These are phyloP conservation scores for Codiaeum variegatum DNA, from an alignment of 441 rosid species.

Conservation along the genomic window DNA sequence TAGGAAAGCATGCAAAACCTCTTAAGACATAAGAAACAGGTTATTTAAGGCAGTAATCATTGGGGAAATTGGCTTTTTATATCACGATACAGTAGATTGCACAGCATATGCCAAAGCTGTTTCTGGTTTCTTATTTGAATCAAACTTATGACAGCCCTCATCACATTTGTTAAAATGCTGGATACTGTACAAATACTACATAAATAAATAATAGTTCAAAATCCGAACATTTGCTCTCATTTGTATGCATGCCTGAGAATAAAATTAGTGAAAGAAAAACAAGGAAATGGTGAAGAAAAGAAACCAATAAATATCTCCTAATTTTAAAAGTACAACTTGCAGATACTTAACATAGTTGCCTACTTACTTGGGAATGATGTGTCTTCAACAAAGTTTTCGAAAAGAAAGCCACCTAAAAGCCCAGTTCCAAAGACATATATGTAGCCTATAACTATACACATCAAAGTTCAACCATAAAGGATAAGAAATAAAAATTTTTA, in stretches of 20 bases:
- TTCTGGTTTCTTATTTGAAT: not conserved
- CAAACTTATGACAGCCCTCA: not conserved
- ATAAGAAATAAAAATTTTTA: not conserved
- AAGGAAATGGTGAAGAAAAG: not conserved
- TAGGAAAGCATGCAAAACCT: not conserved
- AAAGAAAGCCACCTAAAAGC: constrained; percentile 79
- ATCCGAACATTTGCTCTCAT: not conserved
- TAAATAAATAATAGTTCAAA: not conserved
- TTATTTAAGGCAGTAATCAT: not conserved
- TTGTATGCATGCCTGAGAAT: not conserved
- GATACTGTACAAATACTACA: not conserved
- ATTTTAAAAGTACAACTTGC: not conserved
- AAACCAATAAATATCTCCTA: not conserved
- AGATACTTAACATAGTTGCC: not conserved
- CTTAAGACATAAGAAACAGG: not conserved
- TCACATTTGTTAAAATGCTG: not conserved
- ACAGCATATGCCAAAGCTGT: not conserved
- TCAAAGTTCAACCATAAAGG: constrained; percentile 15
- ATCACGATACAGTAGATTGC: not conserved
- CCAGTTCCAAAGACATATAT: constrained; percentile 81
- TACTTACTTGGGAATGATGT: constrained; percentile 76
- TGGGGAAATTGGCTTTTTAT: not conserved
- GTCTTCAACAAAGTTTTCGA: constrained; percentile 68
- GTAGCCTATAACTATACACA: constrained; percentile 61
- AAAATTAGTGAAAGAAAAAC: not conserved